Evolutionary conservation across 495 filamentous ascomycete species (phyloP).

Genomic region (Podospora australis): DNA sequence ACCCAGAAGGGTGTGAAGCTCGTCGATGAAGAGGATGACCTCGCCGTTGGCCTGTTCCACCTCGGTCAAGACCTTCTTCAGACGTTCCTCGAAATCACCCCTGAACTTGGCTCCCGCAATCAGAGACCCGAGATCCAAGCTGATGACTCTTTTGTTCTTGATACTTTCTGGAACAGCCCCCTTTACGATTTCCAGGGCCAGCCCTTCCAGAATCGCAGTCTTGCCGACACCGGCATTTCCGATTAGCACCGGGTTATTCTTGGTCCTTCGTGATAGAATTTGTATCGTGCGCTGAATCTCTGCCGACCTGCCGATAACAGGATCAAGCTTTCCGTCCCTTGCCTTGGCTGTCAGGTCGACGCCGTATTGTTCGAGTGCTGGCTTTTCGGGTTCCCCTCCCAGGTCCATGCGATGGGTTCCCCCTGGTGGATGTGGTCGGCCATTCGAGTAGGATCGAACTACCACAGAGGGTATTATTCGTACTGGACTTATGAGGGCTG

Average conservation of each 20-base stretch:
- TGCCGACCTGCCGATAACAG: slow-evolving; percentile 85
- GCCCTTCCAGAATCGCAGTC: slow-evolving; percentile 87
- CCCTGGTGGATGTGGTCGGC: slow-evolving; percentile 77
- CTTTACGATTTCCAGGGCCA: slow-evolving; percentile 83
- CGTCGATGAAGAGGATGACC: slow-evolving; percentile 92
- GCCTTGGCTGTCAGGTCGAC: slow-evolving; percentile 84
- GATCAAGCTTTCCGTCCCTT: slow-evolving; percentile 84
- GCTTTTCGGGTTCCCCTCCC: slow-evolving; percentile 70
- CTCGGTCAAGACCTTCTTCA: slow-evolving; percentile 87
- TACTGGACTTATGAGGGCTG: slow-evolving; percentile 8
- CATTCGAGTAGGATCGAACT: slow-evolving; percentile 63
- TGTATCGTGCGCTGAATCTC: slow-evolving; percentile 95
- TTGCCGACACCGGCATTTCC: slow-evolving; percentile 92
- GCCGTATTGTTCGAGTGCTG: slow-evolving; percentile 84
- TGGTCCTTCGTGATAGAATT: slow-evolving; percentile 83
- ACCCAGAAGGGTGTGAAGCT: slow-evolving; percentile 85
- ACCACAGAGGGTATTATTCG: slow-evolving; percentile 22
- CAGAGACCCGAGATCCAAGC: slow-evolving; percentile 79
- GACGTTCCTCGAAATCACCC: slow-evolving; percentile 91
- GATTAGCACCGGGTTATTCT: slow-evolving; percentile 95
- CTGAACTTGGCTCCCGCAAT: slow-evolving; percentile 95
- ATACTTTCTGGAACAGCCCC: slow-evolving; percentile 96
- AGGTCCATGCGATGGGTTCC: slow-evolving; percentile 91
- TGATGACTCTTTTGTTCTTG: slow-evolving; percentile 86
- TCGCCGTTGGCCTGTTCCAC: slow-evolving; percentile 82